Base-by-base conservation (phyloP, 257 asterid species). In the Scutellaria baicalensis region DNA sequence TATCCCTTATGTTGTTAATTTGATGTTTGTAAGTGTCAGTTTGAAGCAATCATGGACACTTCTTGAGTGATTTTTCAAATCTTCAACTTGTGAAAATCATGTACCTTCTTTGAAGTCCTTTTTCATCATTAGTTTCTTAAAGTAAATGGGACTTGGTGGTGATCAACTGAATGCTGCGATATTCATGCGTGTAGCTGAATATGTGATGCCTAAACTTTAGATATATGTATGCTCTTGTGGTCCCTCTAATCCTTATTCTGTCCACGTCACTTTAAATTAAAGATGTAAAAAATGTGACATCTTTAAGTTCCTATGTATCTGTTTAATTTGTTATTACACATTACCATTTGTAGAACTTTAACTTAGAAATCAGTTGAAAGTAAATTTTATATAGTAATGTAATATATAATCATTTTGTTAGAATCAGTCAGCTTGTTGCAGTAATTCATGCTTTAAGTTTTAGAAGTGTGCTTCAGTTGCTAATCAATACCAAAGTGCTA, bases 371-470 rank as follows among this genome's bases (percentile, higher is more conserved):
- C 48, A 45, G 61, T 43, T 47, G 54, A 9, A 35, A 68, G 38
- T 67, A 56, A 47, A 75, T 45, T 31, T 21, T 13, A 56, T 51
- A 27, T 55, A 5, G 14, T 63, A 60, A 36, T 21, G 11, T 55
- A 5, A 20, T 63, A 60, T 36, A 33, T n/a, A 59, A 51, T 49
- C 8, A 38, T 72, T 43, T 58, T 49, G 12, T 44, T 47, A 27
- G 48, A 62, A 71, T 63, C 8, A 63, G 33, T 48, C 58, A 7
- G 42, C 60, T 31, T 35, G 44, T n/a, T 43, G 50, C 27, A 7
- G 35, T 42, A 36, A 36, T 50, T 40, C 60, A 69, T 64, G 61
- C 60, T 63, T 69, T 50, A 64, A 43, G 45, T 72, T 39, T 35
- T 27, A 55, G 72, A 10, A 61, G 50, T 39, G n/a, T 40, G 23